These are phyloP conservation scores for Zymoseptoria crescenta DNA, from an alignment of 2,329 filamentous ascomycete species.

Conservation along the genomic window DNA sequence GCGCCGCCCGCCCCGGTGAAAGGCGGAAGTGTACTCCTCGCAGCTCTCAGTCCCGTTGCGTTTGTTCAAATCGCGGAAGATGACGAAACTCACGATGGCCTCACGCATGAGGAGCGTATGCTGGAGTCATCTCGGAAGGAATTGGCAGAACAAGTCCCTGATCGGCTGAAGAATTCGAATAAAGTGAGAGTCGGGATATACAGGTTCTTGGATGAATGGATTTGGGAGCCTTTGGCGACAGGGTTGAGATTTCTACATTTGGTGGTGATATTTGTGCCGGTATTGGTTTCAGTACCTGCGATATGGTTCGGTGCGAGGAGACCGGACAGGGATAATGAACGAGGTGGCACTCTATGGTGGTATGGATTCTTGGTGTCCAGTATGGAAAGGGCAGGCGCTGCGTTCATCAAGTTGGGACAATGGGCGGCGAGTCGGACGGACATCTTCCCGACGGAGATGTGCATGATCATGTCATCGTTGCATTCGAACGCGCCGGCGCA, in stretches of 20 bases:
- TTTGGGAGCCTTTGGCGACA: slow-evolving; percentile 80
- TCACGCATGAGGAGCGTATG: slow-evolving; percentile 81
- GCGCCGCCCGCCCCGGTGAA: slow-evolving; percentile 29
- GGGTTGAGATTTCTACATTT: slow-evolving; percentile 82
- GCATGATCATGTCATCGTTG: slow-evolving; percentile 83
- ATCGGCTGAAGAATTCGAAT: slow-evolving; percentile 52
- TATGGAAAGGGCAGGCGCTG: slow-evolving; percentile 90
- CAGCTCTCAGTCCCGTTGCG: slow-evolving; percentile 48
- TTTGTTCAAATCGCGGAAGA: slow-evolving; percentile 53
- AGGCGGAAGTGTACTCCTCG: slow-evolving; percentile 29
- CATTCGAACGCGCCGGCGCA: slow-evolving; percentile 94
- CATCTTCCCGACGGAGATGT: slow-evolving; percentile 91
- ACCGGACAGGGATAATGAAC: slow-evolving; percentile 61
- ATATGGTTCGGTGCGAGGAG: slow-evolving; percentile 69
- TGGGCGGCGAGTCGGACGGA: slow-evolving; percentile 96
- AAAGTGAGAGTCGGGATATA: slow-evolving; percentile 53
- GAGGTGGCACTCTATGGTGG: slow-evolving; percentile 85
- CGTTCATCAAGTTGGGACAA: slow-evolving; percentile 98
- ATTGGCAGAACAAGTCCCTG: slow-evolving; percentile 59
- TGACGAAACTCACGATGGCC: slow-evolving; percentile 38
- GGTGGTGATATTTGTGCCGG: slow-evolving; percentile 80
- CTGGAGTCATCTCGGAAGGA: slow-evolving; percentile 72
- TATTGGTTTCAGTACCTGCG: slow-evolving; percentile 68
- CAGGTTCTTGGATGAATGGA: slow-evolving; percentile 60
- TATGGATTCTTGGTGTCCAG: slow-evolving; percentile 76